A percentile compares a stretch with the other conserved stretches of the same genome.
Evolutionary conservation across 306 rosid species (phyloP).

Genomic region (Cajanus cajan): DNA sequence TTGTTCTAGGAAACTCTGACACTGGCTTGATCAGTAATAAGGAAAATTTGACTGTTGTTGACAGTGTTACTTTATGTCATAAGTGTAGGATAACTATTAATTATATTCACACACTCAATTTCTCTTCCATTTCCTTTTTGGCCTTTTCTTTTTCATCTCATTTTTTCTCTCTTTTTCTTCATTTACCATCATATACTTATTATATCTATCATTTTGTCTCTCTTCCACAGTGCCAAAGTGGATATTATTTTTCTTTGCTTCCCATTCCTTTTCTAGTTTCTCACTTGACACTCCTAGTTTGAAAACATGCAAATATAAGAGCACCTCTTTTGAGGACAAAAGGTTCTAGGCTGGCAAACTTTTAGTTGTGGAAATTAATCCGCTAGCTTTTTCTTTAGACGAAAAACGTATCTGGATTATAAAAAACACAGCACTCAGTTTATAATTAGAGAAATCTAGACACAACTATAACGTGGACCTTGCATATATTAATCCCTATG

Average conservation of each 20-base stretch:
- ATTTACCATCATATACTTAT: no score
- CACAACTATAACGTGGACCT: constrained; percentile 12
- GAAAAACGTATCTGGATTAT: not conserved
- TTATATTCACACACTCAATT: no score
- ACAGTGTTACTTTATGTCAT: not conserved
- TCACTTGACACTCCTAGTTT: not conserved
- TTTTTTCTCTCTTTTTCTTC: no score
- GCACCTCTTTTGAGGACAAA: not conserved
- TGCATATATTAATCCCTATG: not conserved
- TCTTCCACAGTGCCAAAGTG: not conserved
- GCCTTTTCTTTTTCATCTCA: no score
- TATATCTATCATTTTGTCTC: no score
- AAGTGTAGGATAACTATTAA: not conserved
- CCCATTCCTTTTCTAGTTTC: not conserved
- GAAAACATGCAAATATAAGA: not conserved
- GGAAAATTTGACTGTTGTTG: not conserved
- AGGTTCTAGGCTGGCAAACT: not conserved
- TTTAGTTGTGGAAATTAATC: not conserved
- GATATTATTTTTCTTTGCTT: not conserved
- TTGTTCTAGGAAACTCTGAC: not conserved
- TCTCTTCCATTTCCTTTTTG: no score
- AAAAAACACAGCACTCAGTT: not conserved
- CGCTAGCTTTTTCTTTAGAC: not conserved
- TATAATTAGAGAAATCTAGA: not conserved
- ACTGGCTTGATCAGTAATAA: not conserved